A percentile compares a stretch with the other conserved stretches of the same genome.
phyloP scores from a whole-genome alignment of 106 monocot species.

The Acorus calamus region DNA sequence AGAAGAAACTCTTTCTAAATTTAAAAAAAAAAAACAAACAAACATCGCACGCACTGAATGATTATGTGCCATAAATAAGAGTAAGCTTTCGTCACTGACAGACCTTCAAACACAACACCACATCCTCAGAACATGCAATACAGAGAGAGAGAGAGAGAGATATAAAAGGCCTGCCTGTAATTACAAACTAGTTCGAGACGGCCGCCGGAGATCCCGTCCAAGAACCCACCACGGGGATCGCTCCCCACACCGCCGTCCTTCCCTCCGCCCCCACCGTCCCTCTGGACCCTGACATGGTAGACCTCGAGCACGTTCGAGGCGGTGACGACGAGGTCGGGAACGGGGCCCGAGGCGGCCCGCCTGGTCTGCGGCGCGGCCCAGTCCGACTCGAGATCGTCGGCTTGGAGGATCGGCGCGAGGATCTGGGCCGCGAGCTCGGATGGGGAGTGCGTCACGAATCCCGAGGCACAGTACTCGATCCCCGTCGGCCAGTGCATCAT shows the following conservation, averaged over 20 bases:
- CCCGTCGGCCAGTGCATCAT: slow-evolving; percentile 88
- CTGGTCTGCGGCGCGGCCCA: slow-evolving; percentile 12
- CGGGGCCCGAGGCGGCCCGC: slow-evolving; percentile 17
- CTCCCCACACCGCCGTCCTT: slow-evolving; percentile 3
- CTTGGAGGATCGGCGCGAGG: slow-evolving; percentile 4
- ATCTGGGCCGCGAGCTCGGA: slow-evolving; percentile 25
- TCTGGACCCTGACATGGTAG: slow-evolving; percentile 60
- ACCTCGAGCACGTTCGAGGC: slow-evolving; percentile 82
- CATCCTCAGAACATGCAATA: background rate
- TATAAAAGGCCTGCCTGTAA: slow-evolving; percentile 30
- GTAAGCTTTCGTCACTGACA: background rate
- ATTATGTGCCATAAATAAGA: no score
- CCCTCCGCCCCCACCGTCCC: slow-evolving; percentile 29
- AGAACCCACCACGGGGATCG: slow-evolving; percentile 20
- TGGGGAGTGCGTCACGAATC: slow-evolving; percentile 63
- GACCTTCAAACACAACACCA: background rate
- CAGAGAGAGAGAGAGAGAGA: background rate
- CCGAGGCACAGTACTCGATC: slow-evolving; percentile 89
- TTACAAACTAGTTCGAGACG: slow-evolving; percentile 77
- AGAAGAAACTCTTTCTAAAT: no score
- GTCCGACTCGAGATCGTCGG: slow-evolving; percentile 56
- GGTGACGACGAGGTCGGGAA: slow-evolving; percentile 62
- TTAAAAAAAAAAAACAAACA: no score
- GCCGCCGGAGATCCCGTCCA: slow-evolving; percentile 65
- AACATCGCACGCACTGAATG: no score